These are phyloP conservation scores for Boletus pseudo-olivaceus DNA, from an alignment of 768 basidiomycete genomes.

Conservation along the genomic window DNA sequence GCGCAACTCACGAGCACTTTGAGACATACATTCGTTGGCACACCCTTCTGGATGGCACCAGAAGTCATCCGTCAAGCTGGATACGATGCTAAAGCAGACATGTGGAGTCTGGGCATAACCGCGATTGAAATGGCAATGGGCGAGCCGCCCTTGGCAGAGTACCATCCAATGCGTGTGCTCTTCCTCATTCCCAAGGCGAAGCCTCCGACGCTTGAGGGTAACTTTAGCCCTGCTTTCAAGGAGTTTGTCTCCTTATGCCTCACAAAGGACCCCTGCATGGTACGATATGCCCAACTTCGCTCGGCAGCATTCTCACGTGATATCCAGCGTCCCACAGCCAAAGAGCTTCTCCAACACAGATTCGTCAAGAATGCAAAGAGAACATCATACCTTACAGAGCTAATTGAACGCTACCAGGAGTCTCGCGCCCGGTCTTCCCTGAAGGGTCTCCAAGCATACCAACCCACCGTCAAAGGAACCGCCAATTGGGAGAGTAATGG, in stretches of 20 bases:
- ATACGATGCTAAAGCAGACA: constrained; percentile 93
- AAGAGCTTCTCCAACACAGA: constrained; percentile 88
- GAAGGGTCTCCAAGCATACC: constrained; percentile 51
- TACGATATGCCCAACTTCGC: constrained; percentile 35
- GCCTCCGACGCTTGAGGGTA: constrained; percentile 84
- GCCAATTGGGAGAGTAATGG: constrained; percentile 66
- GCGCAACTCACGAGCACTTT: constrained; percentile 93
- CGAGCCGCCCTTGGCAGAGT: constrained; percentile 93
- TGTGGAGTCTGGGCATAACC: constrained; percentile 98
- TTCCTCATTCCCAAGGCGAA: constrained; percentile 98
- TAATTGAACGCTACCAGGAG: constrained; percentile 85
- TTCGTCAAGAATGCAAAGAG: constrained; percentile 86
- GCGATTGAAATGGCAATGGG: constrained; percentile 98
- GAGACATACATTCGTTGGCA: constrained; percentile 96
- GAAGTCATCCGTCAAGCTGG: constrained; percentile 97
- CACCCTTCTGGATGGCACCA: constrained; percentile 98
- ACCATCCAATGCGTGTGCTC: constrained; percentile 97
- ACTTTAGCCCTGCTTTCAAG: constrained; percentile 83
- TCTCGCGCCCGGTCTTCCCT: constrained; percentile 61
- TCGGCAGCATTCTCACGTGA: constrained; percentile 10
- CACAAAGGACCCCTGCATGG: constrained; percentile 84
- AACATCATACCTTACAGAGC: constrained; percentile 78
- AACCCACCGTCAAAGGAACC: constrained; percentile 55
- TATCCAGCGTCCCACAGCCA: constrained; percentile 80
- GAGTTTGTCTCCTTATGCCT: constrained; percentile 89